phyloP scores from a whole-genome alignment of 495 filamentous ascomycete species.

The Xylaria nigripes region DNA sequence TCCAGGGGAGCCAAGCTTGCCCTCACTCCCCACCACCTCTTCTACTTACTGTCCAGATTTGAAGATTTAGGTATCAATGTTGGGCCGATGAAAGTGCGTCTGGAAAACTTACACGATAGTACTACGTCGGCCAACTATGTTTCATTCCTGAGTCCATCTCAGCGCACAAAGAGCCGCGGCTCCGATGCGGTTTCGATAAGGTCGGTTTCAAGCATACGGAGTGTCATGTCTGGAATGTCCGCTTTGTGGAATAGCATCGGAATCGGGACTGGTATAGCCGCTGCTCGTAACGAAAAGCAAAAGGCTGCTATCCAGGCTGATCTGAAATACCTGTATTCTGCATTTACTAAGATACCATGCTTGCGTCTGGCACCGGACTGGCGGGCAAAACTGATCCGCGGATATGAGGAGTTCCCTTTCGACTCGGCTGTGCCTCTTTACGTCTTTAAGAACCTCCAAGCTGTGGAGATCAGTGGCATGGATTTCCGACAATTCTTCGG shows the following conservation, averaged over 20 bases:
- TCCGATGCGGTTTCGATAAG: slow-evolving; percentile 85
- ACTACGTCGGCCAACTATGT: slow-evolving; percentile 85
- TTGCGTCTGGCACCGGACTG: slow-evolving; percentile 82
- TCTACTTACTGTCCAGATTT: slow-evolving; percentile 89
- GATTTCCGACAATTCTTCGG: slow-evolving; percentile 96
- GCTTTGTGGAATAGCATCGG: slow-evolving; percentile 84
- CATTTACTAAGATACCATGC: slow-evolving; percentile 96
- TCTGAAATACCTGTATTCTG: slow-evolving; percentile 91
- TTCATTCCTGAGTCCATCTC: slow-evolving; percentile 79
- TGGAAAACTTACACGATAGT: slow-evolving; percentile 90
- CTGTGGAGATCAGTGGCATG: slow-evolving; percentile 86
- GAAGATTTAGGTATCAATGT: slow-evolving; percentile 85
- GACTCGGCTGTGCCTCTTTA: slow-evolving; percentile 93
- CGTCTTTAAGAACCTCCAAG: slow-evolving; percentile 91
- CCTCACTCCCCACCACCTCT: slow-evolving; percentile 94
- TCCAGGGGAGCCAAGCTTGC: slow-evolving; percentile 86
- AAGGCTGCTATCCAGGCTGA: slow-evolving; percentile 78
- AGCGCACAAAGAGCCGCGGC: slow-evolving; percentile 62
- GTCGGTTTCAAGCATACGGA: slow-evolving; percentile 92
- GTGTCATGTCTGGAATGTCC: slow-evolving; percentile 94
- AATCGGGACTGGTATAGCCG: slow-evolving; percentile 62
- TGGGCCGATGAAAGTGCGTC: slow-evolving; percentile 88
- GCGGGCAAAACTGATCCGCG: slow-evolving; percentile 76
- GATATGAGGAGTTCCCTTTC: slow-evolving; percentile 96
- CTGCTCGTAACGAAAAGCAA: slow-evolving; percentile 74